Conservation (phyloP, 768 basidiomycete genomes). For the Phylloporus sp. region DNA sequence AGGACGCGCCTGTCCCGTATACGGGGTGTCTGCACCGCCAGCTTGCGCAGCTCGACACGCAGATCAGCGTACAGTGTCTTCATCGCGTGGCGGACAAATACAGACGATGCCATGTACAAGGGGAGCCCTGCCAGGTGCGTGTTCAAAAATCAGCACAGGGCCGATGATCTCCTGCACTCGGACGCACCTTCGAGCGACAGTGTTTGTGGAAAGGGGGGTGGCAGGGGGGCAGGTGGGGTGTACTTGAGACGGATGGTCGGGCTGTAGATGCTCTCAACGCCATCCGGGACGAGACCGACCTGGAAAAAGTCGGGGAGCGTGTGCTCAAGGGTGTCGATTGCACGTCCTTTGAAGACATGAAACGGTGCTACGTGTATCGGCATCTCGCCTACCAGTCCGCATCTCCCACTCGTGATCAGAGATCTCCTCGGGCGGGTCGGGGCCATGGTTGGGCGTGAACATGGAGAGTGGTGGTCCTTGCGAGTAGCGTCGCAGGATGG, state of each 20-base stretch:
- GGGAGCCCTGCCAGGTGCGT: slow-evolving; percentile 58
- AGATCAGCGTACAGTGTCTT: slow-evolving; percentile 72
- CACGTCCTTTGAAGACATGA: slow-evolving; percentile 50
- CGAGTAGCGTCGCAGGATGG: slow-evolving; percentile 5
- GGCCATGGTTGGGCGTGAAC: slow-evolving; percentile 22
- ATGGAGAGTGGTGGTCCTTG: slow-evolving; percentile 17
- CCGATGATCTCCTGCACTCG: not conserved
- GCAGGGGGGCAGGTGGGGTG: slow-evolving; percentile 63
- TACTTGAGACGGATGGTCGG: slow-evolving; percentile 60
- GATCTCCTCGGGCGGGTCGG: slow-evolving; percentile 25
- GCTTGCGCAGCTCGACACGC: slow-evolving; percentile 49
- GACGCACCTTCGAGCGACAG: slow-evolving; percentile 65
- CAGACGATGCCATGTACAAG: slow-evolving; percentile 67
- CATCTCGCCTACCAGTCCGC: slow-evolving; percentile 54
- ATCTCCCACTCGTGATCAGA: slow-evolving; percentile 78
- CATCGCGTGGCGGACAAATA: slow-evolving; percentile 68
- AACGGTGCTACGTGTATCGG: slow-evolving; percentile 23
- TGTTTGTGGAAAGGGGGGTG: slow-evolving; percentile 65
- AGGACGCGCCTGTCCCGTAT: slow-evolving; percentile 56
- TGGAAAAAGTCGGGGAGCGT: slow-evolving; percentile 73
- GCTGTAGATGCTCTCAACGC: slow-evolving; percentile 55
- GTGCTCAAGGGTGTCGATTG: slow-evolving; percentile 60
- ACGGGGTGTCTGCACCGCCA: slow-evolving; percentile 29
- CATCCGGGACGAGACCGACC: slow-evolving; percentile 55
- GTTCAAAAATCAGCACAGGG: slow-evolving; percentile 3